Percentiles rank a stretch among this genome's conserved stretches.
These are phyloP conservation scores for Straminergon stramineum DNA, from an alignment of 225 moss, liverwort and hornwort species.

Conservation along the genomic window DNA sequence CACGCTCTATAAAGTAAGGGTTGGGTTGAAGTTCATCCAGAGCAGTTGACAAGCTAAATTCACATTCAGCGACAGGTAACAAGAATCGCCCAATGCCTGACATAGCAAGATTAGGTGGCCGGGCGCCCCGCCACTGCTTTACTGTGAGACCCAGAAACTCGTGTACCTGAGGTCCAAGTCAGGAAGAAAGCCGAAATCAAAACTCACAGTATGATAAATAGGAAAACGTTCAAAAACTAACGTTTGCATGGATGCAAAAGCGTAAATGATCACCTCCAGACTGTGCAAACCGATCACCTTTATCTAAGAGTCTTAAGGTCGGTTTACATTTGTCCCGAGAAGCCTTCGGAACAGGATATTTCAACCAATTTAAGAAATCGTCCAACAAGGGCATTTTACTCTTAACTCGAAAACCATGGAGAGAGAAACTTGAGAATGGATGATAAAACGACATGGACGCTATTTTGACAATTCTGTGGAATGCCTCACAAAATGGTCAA, in stretches of 20 bases:
- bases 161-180: slow-evolving; percentile 48
- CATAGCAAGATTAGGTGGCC: slow-evolving; percentile 14
- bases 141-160: slow-evolving; percentile 63
- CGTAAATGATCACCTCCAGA: background rate
- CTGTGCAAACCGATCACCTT: background rate
- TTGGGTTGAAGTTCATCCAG: slow-evolving; percentile 87
- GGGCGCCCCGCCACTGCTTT: slow-evolving; percentile 45
- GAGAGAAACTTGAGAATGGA: background rate
- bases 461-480: background rate
- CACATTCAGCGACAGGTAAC: slow-evolving; percentile 80
- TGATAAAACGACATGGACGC: background rate
- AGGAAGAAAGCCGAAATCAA: background rate
- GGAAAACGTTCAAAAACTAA: background rate
- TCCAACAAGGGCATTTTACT: background rate
- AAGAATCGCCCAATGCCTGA: slow-evolving; percentile 65
- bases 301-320: background rate
- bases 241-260: background rate
- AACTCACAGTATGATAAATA: background rate
- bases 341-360: background rate
- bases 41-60: slow-evolving; percentile 62
- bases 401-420: background rate
- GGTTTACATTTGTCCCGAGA: background rate
- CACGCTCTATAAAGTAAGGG: slow-evolving; percentile 31
- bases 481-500: background rate
- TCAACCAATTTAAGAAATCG: background rate